Evolutionary conservation across 768 basidiomycete species (phyloP), one percentile per base, ranked within the genome.

Genomic region (Tricholoma sp.): DNA sequence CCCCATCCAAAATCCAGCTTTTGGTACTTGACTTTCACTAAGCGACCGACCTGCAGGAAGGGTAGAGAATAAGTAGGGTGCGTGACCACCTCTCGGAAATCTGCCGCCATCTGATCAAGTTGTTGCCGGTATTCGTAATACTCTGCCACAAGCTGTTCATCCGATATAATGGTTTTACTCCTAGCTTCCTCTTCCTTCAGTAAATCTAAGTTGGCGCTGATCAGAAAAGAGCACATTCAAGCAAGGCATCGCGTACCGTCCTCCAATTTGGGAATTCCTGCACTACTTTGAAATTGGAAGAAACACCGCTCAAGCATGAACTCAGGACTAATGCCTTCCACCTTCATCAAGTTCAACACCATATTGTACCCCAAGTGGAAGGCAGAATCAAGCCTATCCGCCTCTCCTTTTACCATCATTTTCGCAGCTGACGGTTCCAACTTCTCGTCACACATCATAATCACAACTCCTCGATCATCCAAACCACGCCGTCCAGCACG

Each of bases 401-500:
- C 94, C 75, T 96, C 89, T 47, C 97, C 97, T 71, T 98, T 98
- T 65, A 99, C 89, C 97, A 99, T 99, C 53, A 79, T 81, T 76
- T 96, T 98, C 36, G 97, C 95, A 0, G 89, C 84, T 1, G 82
- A 69, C 0, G 97, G 95, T 64, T 98, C 97, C 45, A 99, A 79
- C 72, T 96, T 98, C 75, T 98, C 94, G 70, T 98, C 97, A 68
- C 90, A 91, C 97, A 99, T 98, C 93, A 99, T 91, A 64, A 99
- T 98, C 52, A 99, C 97, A 50, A 98, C 93, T 53, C 97, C 97
- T n/a, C 97, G 85, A 59, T 98, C 96, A 69, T 99, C 97, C 57
- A 98, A 74, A 42, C 97, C 97, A 73, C 97, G 85, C 64, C 97
- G 88, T 60, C 97, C 97, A 2, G 97, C 97, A 55, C 97, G 91